These are phyloP conservation scores for Biscogniauxia marginata DNA, from an alignment of 2,329 filamentous ascomycete genomes.

Conservation along the genomic window DNA sequence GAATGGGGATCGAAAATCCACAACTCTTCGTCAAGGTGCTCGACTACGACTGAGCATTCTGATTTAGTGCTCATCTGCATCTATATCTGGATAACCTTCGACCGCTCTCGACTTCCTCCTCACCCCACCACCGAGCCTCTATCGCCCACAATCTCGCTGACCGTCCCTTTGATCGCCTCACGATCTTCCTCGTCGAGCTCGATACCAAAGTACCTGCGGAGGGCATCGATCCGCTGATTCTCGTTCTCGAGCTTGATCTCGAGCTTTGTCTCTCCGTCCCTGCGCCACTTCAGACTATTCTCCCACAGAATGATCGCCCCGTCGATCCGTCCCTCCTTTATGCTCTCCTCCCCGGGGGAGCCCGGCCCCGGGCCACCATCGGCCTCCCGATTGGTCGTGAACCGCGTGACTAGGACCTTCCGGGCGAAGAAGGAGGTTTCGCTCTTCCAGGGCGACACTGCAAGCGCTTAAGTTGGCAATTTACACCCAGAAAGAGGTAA, in stretches of 20 bases:
- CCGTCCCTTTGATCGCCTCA: neutral
- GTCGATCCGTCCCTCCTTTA: constrained; percentile 35
- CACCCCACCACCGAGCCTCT: neutral
- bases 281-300: constrained; percentile 40
- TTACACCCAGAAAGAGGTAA: too few species aligned
- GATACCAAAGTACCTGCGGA: neutral
- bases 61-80: neutral
- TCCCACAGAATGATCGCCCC: constrained; percentile 37
- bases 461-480: neutral
- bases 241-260: neutral
- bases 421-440: constrained; percentile 36
- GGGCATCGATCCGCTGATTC: neutral
- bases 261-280: constrained; percentile 36
- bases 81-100: neutral
- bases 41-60: neutral
- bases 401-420: constrained; percentile 36
- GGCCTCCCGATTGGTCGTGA: constrained; percentile 36
- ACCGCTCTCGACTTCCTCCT: neutral
- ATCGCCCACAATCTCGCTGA: neutral
- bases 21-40: too few species aligned
- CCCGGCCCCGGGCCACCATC: constrained; percentile 30
- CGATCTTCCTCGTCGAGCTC: neutral
- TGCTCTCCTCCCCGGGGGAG: constrained; percentile 36
- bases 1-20: neutral
- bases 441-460: constrained; percentile 29